Conservation (phyloP, 148 eudicot species). For the Chenopodium formosanum region DNA sequence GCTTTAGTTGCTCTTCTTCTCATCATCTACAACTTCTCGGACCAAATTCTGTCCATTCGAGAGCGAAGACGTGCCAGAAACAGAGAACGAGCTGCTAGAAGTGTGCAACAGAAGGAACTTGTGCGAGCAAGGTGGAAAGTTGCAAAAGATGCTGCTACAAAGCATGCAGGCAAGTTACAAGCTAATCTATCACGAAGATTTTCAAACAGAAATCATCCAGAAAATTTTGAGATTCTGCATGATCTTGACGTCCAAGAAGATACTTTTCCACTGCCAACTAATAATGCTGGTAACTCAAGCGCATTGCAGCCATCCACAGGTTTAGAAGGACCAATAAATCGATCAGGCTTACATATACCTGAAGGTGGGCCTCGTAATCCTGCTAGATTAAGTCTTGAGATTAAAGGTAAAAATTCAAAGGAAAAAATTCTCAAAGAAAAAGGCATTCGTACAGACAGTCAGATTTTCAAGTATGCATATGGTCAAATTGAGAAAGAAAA, state of each 20-base stretch:
- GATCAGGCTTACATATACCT: conserved; percentile 19
- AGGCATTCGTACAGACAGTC: conserved; percentile 47
- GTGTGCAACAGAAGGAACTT: conserved; percentile 51
- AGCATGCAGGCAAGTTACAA: conserved; percentile 49
- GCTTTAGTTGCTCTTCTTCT: conserved; percentile 76
- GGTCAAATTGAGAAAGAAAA: conserved; percentile 80
- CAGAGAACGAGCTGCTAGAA: conserved; percentile 77
- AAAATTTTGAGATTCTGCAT: conserved; percentile 31
- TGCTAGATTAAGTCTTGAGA: conserved; percentile 37
- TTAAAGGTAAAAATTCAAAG: conserved; percentile 31
- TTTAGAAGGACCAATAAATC: conserved; percentile 23
- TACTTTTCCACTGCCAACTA: conserved; percentile 21
- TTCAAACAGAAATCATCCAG: conserved; percentile 43
- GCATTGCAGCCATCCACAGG: conserved; percentile 26
- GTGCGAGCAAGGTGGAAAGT: conserved; percentile 68
- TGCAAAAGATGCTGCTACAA: conserved; percentile 72
- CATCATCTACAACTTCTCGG: conserved; percentile 80
- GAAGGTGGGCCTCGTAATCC: conserved; percentile 35
- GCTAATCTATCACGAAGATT: conserved; percentile 58
- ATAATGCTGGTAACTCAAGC: conserved; percentile 18
- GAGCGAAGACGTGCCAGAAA: conserved; percentile 76
- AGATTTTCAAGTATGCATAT: conserved; percentile 74
- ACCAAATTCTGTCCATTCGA: conserved; percentile 69
- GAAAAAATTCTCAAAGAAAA: conserved; percentile 42
- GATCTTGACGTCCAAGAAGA: conserved; percentile 30